These are phyloP conservation scores for Pseudocercospora fuligena DNA, from an alignment of 2,329 filamentous ascomycete species.

Conservation along the genomic window DNA sequence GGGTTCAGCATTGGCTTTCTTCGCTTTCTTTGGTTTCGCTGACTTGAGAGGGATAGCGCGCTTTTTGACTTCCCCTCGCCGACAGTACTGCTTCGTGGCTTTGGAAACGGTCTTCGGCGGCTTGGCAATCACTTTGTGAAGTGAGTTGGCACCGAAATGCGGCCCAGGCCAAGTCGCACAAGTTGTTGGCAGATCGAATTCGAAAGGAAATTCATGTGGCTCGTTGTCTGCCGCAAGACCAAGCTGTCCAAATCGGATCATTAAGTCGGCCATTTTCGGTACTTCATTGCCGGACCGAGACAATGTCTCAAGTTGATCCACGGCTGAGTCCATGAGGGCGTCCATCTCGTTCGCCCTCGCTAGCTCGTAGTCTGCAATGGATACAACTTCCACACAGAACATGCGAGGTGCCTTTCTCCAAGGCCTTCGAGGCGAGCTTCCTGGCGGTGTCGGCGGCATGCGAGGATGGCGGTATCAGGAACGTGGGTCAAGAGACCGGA, in stretches of 20 bases:
- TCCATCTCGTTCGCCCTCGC: constrained; percentile 19
- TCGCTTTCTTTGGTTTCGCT: constrained; percentile 16
- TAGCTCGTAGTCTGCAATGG: constrained; percentile 26
- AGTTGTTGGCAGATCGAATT: constrained; percentile 26
- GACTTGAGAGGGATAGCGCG: background rate
- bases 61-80: constrained; percentile 9
- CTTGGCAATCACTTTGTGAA: constrained; percentile 26
- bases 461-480: constrained; percentile 6
- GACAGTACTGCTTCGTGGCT: constrained; percentile 15
- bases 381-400: constrained; percentile 20
- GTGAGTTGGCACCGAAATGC: constrained; percentile 23
- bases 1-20: background rate
- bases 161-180: constrained; percentile 26
- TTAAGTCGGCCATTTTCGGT: constrained; percentile 17
- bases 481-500: background rate
- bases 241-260: constrained; percentile 23
- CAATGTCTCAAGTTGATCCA: constrained; percentile 29
- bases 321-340: constrained; percentile 22
- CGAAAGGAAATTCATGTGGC: constrained; percentile 14
- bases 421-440: constrained; percentile 1
- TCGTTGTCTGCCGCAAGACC: constrained; percentile 11
- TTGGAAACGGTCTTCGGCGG: constrained; percentile 13
- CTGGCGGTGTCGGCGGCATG: constrained; percentile 7
- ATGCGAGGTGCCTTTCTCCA: background rate
- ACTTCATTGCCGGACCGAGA: constrained; percentile 15